Percentiles rank a stretch among this genome's conserved stretches.
phyloP scores from a whole-genome alignment of 805 yeast genomes.

The Brettanomyces custersianus region DNA sequence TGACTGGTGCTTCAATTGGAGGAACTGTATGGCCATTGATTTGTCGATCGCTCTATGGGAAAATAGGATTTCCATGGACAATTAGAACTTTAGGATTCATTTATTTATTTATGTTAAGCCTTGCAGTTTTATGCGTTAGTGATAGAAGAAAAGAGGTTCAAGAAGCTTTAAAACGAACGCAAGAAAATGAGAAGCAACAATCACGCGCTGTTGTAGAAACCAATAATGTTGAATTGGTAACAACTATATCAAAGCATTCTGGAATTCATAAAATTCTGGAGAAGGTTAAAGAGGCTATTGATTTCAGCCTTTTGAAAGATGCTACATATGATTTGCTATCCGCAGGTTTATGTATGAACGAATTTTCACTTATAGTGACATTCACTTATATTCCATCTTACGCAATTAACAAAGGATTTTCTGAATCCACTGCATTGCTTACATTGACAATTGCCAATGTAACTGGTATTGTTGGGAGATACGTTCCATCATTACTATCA shows the following conservation, averaged over 20 bases:
- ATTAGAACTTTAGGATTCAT: constrained; percentile 44
- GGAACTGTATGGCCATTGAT: constrained; percentile 48
- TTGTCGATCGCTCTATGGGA: constrained; percentile 38
- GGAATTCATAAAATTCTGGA: no score
- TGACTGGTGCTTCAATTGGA: constrained; percentile 51
- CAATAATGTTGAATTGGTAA: no score
- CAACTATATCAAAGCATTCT: no score
- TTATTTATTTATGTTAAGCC: constrained; percentile 23
- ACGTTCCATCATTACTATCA: constrained; percentile 35
- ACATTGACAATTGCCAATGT: constrained; percentile 38
- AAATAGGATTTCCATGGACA: constrained; percentile 54
- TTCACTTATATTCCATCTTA: constrained; percentile 50
- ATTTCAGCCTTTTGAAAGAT: constrained; percentile 31
- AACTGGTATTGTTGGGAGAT: constrained; percentile 36
- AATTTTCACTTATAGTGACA: constrained; percentile 42
- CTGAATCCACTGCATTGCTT: constrained; percentile 30
- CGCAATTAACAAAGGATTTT: constrained; percentile 40
- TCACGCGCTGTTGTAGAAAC: background rate
- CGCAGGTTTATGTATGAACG: constrained; percentile 36
- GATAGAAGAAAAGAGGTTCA: constrained; percentile 18
- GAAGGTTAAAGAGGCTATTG: background rate
- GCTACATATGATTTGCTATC: constrained; percentile 31
- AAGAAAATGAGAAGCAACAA: background rate
- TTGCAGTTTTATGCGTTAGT: constrained; percentile 26
- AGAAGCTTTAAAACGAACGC: background rate